Base-by-base conservation (phyloP, 441 rosid genomes). In the Rhodomyrtus psidioides region DNA sequence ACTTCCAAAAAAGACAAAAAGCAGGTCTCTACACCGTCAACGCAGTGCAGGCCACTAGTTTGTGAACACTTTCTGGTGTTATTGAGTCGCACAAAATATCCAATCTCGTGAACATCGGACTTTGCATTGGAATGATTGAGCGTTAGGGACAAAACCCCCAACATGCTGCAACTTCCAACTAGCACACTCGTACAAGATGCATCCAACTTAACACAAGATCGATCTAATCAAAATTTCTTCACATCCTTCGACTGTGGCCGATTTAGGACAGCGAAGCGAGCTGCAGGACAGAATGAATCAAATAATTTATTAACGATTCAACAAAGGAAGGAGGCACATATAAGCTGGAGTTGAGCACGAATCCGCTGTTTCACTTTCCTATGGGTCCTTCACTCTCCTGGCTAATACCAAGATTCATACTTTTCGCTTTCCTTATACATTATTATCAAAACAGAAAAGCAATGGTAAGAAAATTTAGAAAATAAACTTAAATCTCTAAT, bases 91-190 rank as follows among this genome's bases (percentile, higher is more conserved):
- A 94, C 86, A 93, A 92, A 88, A 93, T 86, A 88, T 91, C 93
- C 85, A 88, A 89, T 84, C 88, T 90, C 57, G 86, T 90, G 81
- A 89, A 86, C 90, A 93, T 91, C 84, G 88, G 89, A 82, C 90
- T 92, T 92, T 85, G 94, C 98, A 91, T 94, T 60, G 89, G 91
- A 89, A 62, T 89, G 87, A 89, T 88, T 87, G 88, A 87, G 92
- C 88, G 88, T 88, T 87, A 87, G 87, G 92, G 92, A 88, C 89
- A 88, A 89, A 90, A 81, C 89, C 87, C 89, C 90, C 94, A 96
- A 93, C 98, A 97, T 97, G 90, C 95, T 88, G 97, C 96, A 95
- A 96, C 96, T 94, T 91, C 95, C 93, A 84, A 53, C 91, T 85
- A 93, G 94, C 95, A 94, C 90, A 93, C 95, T 83, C 86, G 89